Conservation (phyloP, 176 grass and related monocot species). For the Areca catechu region DNA sequence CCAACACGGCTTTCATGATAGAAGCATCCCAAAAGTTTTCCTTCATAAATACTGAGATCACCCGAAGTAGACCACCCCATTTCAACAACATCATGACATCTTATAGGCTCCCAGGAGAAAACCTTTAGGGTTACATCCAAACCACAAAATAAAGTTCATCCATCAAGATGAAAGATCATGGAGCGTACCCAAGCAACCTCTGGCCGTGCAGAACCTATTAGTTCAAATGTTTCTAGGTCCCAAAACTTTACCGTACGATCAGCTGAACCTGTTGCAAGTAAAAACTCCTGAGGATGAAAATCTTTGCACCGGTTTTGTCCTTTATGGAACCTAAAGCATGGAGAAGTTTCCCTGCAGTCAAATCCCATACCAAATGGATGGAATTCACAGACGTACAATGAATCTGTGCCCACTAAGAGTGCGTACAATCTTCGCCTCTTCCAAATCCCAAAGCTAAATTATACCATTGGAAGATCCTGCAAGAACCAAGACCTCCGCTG, state of each 20-base stretch:
- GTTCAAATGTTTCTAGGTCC: slow-evolving; percentile 97
- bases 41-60: slow-evolving; percentile 97
- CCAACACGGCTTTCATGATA: slow-evolving; percentile 59
- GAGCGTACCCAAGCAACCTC: slow-evolving; percentile 62
- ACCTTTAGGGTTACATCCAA: slow-evolving; percentile 80
- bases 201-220: slow-evolving; percentile 84
- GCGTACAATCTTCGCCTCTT: slow-evolving; percentile 90
- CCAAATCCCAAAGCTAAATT: slow-evolving; percentile 93
- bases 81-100: slow-evolving; percentile 76
- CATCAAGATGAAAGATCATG: too few species aligned
- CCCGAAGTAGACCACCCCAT: slow-evolving; percentile 87
- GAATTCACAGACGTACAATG: slow-evolving; percentile 71
- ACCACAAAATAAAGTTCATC: slow-evolving; percentile 86
- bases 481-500: slow-evolving; percentile 81
- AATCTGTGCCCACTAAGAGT: slow-evolving; percentile 72
- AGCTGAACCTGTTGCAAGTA: slow-evolving; percentile 94
- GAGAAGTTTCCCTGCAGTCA: slow-evolving; percentile 92
- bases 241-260: slow-evolving; percentile 93
- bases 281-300: slow-evolving; percentile 94
- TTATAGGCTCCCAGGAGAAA: slow-evolving; percentile 95
- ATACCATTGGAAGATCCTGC: slow-evolving; percentile 80
- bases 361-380: slow-evolving; percentile 99
- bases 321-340: slow-evolving; percentile 92
- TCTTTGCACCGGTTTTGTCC: slow-evolving; percentile 63
- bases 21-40: slow-evolving; percentile 92